A percentile compares a stretch with the other conserved stretches of the same genome.
phyloP scores from a whole-genome alignment of 2,329 filamentous ascomycete species.

The Trichoderma harzianum region DNA sequence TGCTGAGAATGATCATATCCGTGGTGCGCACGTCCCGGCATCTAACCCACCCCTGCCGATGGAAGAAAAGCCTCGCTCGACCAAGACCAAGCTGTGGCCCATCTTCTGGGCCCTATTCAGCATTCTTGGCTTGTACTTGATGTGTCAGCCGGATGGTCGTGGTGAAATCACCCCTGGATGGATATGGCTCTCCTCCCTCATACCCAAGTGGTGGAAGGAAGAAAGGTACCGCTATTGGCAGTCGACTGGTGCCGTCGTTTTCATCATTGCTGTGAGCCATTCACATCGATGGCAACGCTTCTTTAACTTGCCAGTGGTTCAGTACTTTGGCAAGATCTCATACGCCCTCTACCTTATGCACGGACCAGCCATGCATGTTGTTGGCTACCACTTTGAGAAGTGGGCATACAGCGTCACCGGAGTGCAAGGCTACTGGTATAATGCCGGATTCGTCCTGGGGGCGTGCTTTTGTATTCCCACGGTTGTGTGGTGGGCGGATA shows the following conservation, averaged over 20 bases:
- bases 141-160: slow-evolving; percentile 37
- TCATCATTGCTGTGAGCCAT: slow-evolving; percentile 49
- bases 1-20: slow-evolving; percentile 52
- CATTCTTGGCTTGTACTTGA: slow-evolving; percentile 51
- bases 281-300: slow-evolving; percentile 46
- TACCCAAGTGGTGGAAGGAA: slow-evolving; percentile 48
- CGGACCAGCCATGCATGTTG: slow-evolving; percentile 51
- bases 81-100: slow-evolving; percentile 18
- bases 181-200: slow-evolving; percentile 44
- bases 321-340: slow-evolving; percentile 59
- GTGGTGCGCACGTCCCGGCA: slow-evolving; percentile 41
- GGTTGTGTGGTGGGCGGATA: slow-evolving; percentile 52
- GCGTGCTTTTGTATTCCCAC: slow-evolving; percentile 47
- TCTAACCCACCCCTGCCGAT: slow-evolving; percentile 25
- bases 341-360: slow-evolving; percentile 62
- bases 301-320: slow-evolving; percentile 48
- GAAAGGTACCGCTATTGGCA: slow-evolving; percentile 57
- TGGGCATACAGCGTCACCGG: slow-evolving; percentile 48
- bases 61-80: slow-evolving; percentile 21
- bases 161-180: slow-evolving; percentile 52
- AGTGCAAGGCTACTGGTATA: slow-evolving; percentile 43
- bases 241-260: slow-evolving; percentile 49
- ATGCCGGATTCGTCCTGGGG: slow-evolving; percentile 45
- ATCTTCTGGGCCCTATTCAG: slow-evolving; percentile 42
- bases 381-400: slow-evolving; percentile 51